A percentile compares a stretch with the other conserved stretches of the same genome.
phyloP scores from a whole-genome alignment of 495 filamentous ascomycete species.

The Aspergillus conjunctus region DNA sequence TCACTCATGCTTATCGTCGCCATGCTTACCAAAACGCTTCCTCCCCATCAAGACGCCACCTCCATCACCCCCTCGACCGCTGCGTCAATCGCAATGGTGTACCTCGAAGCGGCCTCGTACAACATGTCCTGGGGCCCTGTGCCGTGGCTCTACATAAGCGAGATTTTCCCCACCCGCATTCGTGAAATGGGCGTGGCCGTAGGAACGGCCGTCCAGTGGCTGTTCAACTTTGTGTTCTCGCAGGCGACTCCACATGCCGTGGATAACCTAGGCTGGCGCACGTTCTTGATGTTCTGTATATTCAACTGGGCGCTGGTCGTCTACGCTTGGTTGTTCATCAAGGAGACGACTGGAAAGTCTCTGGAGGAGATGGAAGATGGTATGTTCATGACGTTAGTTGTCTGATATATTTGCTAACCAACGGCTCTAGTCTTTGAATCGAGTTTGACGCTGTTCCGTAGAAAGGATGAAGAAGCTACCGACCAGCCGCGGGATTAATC shows the following conservation, averaged over 20 bases:
- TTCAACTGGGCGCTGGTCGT: constrained; percentile 35
- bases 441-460: not conserved
- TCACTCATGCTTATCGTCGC: constrained; percentile 53
- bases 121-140: constrained; percentile 56
- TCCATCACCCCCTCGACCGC: constrained; percentile 42
- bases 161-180: constrained; percentile 54
- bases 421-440: not conserved
- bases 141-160: constrained; percentile 52
- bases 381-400: not conserved
- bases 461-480: not conserved
- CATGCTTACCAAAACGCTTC: constrained; percentile 42
- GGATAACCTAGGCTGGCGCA: constrained; percentile 45
- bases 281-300: constrained; percentile 42
- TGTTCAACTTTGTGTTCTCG: constrained; percentile 55
- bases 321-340: constrained; percentile 44
- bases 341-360: constrained; percentile 32
- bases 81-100: constrained; percentile 53
- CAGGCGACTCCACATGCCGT: constrained; percentile 49
- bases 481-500: not conserved
- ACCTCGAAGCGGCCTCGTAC: constrained; percentile 48
- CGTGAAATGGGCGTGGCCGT: constrained; percentile 47
- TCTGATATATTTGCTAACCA: not conserved
- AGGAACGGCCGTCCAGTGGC: constrained; percentile 50
- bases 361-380: constrained; percentile 14
- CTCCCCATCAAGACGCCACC: constrained; percentile 31